phyloP scores from a whole-genome alignment of 2,329 filamentous ascomycete genomes.

The Penicillium sp. region DNA sequence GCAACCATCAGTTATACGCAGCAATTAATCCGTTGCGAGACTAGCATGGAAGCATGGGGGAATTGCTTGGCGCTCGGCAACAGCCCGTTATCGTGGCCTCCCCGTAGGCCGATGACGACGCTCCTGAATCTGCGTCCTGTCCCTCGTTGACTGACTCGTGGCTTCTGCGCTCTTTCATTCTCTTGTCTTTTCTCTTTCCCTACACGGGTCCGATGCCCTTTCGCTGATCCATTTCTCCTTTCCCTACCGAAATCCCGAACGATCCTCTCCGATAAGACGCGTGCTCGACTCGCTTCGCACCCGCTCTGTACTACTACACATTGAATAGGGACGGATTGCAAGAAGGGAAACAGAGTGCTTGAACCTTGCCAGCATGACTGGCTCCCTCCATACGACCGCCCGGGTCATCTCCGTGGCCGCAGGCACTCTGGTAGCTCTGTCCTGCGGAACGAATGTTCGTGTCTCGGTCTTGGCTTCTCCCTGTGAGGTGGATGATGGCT shows the following conservation, averaged over 20 bases:
- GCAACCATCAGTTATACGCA: no score
- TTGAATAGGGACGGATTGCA: not conserved
- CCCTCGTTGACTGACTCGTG: not conserved
- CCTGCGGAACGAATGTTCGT: constrained; percentile 84
- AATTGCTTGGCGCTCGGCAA: constrained; percentile 16
- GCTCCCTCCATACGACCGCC: constrained; percentile 42
- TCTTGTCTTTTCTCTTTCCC: constrained; percentile 4
- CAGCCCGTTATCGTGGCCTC: constrained; percentile 19
- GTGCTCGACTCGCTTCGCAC: constrained; percentile 7
- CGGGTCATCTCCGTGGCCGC: constrained; percentile 80
- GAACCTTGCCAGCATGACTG: constrained; percentile 20
- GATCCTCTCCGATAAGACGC: constrained; percentile 12
- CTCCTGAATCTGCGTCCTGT: constrained; percentile 11
- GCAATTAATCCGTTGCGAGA: no score
- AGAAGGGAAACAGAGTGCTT: not conserved
- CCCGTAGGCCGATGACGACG: constrained; percentile 20
- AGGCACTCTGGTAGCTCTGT: constrained; percentile 78
- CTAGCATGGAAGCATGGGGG: constrained; percentile 5
- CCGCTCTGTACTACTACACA: constrained; percentile 5
- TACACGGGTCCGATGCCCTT: constrained; percentile 14
- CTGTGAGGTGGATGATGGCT: not conserved
- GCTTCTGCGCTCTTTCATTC: not conserved
- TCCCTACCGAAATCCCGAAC: constrained; percentile 3
- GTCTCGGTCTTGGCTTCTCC: not conserved
- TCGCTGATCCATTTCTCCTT: not conserved